Base-by-base conservation (phyloP, 495 filamentous ascomycete genomes). In the Podospora conica region DNA sequence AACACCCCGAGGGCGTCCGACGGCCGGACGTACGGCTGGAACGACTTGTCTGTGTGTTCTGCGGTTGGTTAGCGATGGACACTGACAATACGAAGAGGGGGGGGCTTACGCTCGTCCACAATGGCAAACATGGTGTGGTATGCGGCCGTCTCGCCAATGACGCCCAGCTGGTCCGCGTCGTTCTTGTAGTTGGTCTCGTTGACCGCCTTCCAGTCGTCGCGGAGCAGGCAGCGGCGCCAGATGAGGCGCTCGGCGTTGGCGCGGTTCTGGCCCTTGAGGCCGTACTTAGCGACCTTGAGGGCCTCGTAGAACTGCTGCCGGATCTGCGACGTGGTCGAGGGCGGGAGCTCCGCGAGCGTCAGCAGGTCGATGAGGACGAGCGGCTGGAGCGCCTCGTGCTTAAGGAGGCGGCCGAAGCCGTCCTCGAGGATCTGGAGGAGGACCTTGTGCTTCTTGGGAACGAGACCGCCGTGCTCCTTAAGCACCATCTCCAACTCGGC, bases 181-280 rank as follows among this genome's bases (percentile, higher is more conserved):
- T 78, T 76, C 67, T 85, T 83, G 55, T 81, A 68, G 58, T 80
- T 78, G n/a, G 83, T 84, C 60, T 80, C 76, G 68, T 86, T 86
- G 68, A 89, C 78, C 25, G 69, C 75, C 57, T 81, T 81, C 90
- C 91, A 96, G 72, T 96, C 85, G 71, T 96, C 91, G 56, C 84
- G 84, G 61, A 92, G 83, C 66, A 88, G 86, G 70, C 90, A 91
- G 48, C 93, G 86, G 68, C 92, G 86, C 92, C 93, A 97, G 63
- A 96, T 88, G 27, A 94, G 81, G 40, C 85, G 87, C 68, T 89
- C 84, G 54, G 87, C 77, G 58, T 86, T 79, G 53, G 80, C 74
- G 33, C 84, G 83, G 2, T 83, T 83, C 15, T 81, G 78, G 24
- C 80, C 77, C 67, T 83, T 80, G 22, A 81, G 81, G 54, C 84